Evolutionary conservation across 1,284 basidiomycete species (phyloP), one percentile per base, ranked within the genome.

Genomic region (Trametes versicolor): DNA sequence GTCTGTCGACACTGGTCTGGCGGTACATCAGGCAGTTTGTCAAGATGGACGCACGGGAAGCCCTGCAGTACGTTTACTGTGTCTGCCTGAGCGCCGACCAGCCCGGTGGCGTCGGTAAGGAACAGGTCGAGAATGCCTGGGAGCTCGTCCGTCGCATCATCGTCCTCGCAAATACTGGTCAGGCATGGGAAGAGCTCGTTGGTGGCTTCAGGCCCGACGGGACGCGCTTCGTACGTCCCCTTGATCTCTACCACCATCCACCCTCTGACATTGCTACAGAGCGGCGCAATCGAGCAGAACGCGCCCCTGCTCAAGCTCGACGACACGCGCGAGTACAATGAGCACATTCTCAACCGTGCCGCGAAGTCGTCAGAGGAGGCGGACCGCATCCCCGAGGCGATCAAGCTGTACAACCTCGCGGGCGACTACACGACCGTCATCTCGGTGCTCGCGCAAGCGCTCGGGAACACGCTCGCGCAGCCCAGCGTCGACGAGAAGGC

Each of bases 331-430:
- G 88, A 93, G 58, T 98, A 93, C 82, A 89, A 97, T 61, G 87
- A 88, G 39, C 85, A 93, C 45, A 95, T 99, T 63, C 92, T 99
- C 60, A 81, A 91, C 65, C 87, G 89, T 13, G 94, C 96, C 0
- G 94, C 96, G 1, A 84, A 86, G 58, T 85, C 94, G 72, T 91
- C 83, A 63, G 92, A 85, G 78, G 89, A 89, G 69, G 92, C 90
- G 70, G 90, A 92, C 72, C 91, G 93, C 34, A 90, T 94, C 49
- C 86, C 91, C 6, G 96, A 99, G 76, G 96, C 96, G 1, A 96
- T 99, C 79, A 93, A 97, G 77, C 82, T 99, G 52, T 99, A 96
- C 82, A 97, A 99, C 79, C 88, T 99, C 41, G 96, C 97, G 0
- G 94, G 95, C 43, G 94, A 98, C 68, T 96, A 97, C 76, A 83